Base-by-base conservation (phyloP, 208 protist genomes). In the Trypanosoma scelopori region DNA sequence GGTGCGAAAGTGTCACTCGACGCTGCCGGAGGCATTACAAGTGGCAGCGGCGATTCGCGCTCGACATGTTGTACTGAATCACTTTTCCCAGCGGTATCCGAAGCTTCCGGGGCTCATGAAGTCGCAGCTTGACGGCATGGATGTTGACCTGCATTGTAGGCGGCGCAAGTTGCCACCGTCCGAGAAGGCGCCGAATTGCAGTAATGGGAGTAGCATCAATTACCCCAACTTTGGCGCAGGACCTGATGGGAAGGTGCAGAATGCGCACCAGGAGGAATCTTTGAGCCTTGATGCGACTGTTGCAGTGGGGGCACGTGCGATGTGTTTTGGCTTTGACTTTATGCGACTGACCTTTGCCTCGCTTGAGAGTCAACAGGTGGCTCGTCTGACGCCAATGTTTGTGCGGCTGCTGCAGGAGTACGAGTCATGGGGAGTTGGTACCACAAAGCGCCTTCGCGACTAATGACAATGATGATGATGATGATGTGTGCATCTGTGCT, bases 1-100 rank as follows among this genome's bases (percentile, higher is more conserved):
- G 15, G 39, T 83, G 6, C 59, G 65, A 13, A 97, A 97, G 76
- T 85, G 78, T 41, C 95, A 98, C 71, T 93, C 77, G 6, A 97
- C 95, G 13, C 72, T 94, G 1, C 69, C 75, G 3, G 92, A 97
- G 75, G 95, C 93, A 0, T 57, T 98, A 15, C 18, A 61, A 32
- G 77, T 93, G 46, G 89, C 76, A 12, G 58, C 51, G 7, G 71
- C 60, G 22, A 71, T 89, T 32, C 30, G 61, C 35, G 78, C 85
- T 7, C 18, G 65, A 15, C 83, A 81, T 27, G 23, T 88, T 12
- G 79, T 93, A 30, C 76, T 97, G n/a, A 96, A 93, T 47, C 93
- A 97, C 84, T 97, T 97, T 69, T 94, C 86, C 0, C 89, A 95
- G 73, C 86, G 93, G 20, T 97, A 97, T 56, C 89, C 92, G 12